A percentile compares a stretch with the other conserved stretches of the same genome.
These are phyloP conservation scores for Spencermartinsiella ligniputridi DNA, from an alignment of 1,139 yeast genomes.

Conservation along the genomic window DNA sequence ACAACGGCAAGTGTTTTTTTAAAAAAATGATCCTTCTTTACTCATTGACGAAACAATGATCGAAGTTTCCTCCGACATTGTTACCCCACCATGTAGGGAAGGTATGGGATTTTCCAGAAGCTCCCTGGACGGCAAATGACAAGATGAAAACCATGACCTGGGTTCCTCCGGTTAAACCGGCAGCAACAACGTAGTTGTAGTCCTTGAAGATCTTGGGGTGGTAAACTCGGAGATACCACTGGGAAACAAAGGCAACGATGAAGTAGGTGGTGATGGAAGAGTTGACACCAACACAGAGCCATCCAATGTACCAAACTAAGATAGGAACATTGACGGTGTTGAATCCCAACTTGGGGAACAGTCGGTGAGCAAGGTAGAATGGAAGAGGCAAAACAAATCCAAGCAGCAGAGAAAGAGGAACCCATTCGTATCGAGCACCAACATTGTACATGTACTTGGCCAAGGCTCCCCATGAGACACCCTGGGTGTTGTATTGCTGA, in stretches of 20 bases:
- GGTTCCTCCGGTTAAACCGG: slow-evolving; percentile 45
- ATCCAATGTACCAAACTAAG: slow-evolving; percentile 27
- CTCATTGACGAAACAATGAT: slow-evolving; percentile 15
- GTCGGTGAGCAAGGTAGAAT: slow-evolving; percentile 24
- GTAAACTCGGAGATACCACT: slow-evolving; percentile 24
- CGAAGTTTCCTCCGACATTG: slow-evolving; percentile 14
- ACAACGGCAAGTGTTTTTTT: no score
- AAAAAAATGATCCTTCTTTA: slow-evolving; percentile 3
- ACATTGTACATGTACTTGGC: slow-evolving; percentile 30
- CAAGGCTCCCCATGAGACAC: slow-evolving; percentile 33
- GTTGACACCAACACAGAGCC: slow-evolving; percentile 34
- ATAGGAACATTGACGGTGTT: slow-evolving; percentile 27
- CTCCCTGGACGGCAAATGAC: slow-evolving; percentile 24
- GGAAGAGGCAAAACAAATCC: slow-evolving; percentile 29
- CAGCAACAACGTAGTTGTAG: slow-evolving; percentile 45
- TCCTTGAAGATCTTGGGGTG: slow-evolving; percentile 30
- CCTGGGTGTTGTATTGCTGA: slow-evolving; percentile 33
- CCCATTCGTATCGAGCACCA: slow-evolving; percentile 29
- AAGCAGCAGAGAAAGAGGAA: slow-evolving; percentile 26
- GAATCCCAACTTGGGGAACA: slow-evolving; percentile 28
- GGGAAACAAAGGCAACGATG: slow-evolving; percentile 29
- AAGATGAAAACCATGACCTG: slow-evolving; percentile 23
- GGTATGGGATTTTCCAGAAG: slow-evolving; percentile 17
- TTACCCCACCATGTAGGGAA: slow-evolving; percentile 24
- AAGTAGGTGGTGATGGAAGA: slow-evolving; percentile 29